These are phyloP conservation scores for Eucalyptus globulus DNA, from an alignment of 345 rosid species.

Conservation along the genomic window DNA sequence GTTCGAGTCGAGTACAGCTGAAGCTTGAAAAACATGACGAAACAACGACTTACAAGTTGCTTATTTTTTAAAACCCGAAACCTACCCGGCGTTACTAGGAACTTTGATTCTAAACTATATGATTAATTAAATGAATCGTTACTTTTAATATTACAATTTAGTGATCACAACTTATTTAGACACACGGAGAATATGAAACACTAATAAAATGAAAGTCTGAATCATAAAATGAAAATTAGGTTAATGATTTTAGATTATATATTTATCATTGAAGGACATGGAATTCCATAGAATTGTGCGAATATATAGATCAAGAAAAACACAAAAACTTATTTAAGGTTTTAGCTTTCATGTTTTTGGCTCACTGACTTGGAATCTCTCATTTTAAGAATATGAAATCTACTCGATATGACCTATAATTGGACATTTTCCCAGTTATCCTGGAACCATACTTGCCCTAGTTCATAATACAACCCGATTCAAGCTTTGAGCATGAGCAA, in stretches of 20 bases:
- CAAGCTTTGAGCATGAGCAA: neutral
- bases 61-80: too few relatives aligned
- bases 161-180: rapidly evolving
- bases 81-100: rapidly evolving
- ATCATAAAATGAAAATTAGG: rapidly evolving
- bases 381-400: neutral
- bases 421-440: neutral
- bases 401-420: rapidly evolving
- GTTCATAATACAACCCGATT: rapidly evolving
- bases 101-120: neutral
- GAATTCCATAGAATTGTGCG: rapidly evolving
- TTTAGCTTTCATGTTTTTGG: neutral
- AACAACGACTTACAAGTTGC: neutral
- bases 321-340: rapidly evolving
- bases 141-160: neutral
- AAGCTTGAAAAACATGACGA: neutral
- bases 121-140: too few relatives aligned
- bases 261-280: neutral
- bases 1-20: neutral
- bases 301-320: rapidly evolving
- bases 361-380: rapidly evolving
- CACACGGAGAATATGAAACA: rapidly evolving
- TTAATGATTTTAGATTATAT: neutral
- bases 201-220: rapidly evolving
- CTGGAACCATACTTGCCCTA: rapidly evolving